Conservation (phyloP, 2,329 filamentous ascomycete species). For the Xylariales sp. region DNA sequence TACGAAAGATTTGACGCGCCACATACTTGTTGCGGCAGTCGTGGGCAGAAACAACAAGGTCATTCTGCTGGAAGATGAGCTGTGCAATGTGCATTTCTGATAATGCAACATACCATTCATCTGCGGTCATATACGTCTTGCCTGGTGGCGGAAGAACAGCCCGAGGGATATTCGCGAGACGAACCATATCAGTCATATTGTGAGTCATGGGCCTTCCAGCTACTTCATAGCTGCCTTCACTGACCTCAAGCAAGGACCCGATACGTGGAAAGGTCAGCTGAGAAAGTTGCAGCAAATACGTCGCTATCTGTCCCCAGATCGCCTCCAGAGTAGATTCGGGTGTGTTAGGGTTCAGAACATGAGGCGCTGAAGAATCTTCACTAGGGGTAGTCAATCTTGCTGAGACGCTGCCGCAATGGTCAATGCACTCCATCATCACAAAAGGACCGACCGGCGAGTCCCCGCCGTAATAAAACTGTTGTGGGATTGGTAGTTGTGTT, state of each 20-base stretch:
- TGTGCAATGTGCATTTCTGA: slow-evolving; percentile 36
- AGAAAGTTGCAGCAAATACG: slow-evolving; percentile 33
- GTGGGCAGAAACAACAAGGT: slow-evolving; percentile 27
- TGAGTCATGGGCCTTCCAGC: slow-evolving; percentile 30
- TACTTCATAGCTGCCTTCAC: slow-evolving; percentile 21
- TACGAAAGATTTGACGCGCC: slow-evolving; percentile 34
- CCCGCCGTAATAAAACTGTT: slow-evolving; percentile 24
- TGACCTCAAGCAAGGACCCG: slow-evolving; percentile 27
- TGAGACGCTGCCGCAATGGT: slow-evolving; percentile 23
- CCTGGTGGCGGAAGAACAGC: slow-evolving; percentile 11
- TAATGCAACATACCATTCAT: slow-evolving; percentile 32
- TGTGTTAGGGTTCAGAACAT: slow-evolving; percentile 28
- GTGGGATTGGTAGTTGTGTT: slow-evolving; percentile 29
- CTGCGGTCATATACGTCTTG: slow-evolving; percentile 21
- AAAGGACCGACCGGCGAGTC: slow-evolving; percentile 30
- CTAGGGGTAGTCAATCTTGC: slow-evolving; percentile 21
- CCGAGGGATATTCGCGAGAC: slow-evolving; percentile 13
- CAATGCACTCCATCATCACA: slow-evolving; percentile 32
- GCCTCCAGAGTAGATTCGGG: slow-evolving; percentile 23
- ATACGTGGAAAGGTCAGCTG: slow-evolving; percentile 29
- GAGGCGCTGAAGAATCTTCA: slow-evolving; percentile 16
- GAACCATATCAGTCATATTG: slow-evolving; percentile 36
- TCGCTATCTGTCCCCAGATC: slow-evolving; percentile 35
- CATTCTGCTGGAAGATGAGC: slow-evolving; percentile 35
- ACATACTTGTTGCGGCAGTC: slow-evolving; percentile 39